Conservation (phyloP, 768 basidiomycete genomes). For the Mycena maculata region DNA sequence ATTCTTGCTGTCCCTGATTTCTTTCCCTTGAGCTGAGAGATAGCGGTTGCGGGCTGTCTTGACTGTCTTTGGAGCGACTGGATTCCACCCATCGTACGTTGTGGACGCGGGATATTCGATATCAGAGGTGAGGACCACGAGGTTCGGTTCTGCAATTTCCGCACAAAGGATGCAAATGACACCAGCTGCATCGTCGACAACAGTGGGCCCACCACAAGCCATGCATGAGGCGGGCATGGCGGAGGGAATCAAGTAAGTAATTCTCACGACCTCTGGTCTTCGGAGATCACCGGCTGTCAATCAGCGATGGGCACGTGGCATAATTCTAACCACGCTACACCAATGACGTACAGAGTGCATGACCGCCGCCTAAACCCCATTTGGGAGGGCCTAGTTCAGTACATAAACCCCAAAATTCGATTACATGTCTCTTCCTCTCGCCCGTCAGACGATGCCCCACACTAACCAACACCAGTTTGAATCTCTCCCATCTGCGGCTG, state of each 20-base stretch:
- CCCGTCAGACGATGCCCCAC: constrained; percentile 7
- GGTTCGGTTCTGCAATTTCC: constrained; percentile 72
- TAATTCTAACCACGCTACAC: too few relatives aligned
- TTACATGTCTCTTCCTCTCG: neutral
- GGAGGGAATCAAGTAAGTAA: too few relatives aligned
- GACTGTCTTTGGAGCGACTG: constrained; percentile 52
- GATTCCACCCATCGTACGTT: constrained; percentile 47
- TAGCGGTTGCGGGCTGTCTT: constrained; percentile 67
- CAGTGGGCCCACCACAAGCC: constrained; percentile 64
- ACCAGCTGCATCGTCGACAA: constrained; percentile 67
- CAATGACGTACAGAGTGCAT: too few relatives aligned
- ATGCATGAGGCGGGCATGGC: constrained; percentile 56
- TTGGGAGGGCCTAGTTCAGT: neutral
- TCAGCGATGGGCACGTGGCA: too few relatives aligned
- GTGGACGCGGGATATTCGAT: constrained; percentile 50
- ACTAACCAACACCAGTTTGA: constrained; percentile 57
- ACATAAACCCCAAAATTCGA: constrained; percentile 10
- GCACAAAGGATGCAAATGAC: constrained; percentile 82
- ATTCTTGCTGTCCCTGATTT: constrained; percentile 73
- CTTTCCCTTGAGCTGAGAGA: constrained; percentile 73
- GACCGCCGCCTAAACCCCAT: constrained; percentile 6
- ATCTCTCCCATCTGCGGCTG: constrained; percentile 71
- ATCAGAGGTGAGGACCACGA: constrained; percentile 67
- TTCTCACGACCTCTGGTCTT: too few relatives aligned
- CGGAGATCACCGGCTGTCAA: too few relatives aligned